Evolutionary conservation across 2,329 filamentous ascomycete species (phyloP), one percentile per base, ranked within the genome.

Genomic region (Trichoderma sp.): DNA sequence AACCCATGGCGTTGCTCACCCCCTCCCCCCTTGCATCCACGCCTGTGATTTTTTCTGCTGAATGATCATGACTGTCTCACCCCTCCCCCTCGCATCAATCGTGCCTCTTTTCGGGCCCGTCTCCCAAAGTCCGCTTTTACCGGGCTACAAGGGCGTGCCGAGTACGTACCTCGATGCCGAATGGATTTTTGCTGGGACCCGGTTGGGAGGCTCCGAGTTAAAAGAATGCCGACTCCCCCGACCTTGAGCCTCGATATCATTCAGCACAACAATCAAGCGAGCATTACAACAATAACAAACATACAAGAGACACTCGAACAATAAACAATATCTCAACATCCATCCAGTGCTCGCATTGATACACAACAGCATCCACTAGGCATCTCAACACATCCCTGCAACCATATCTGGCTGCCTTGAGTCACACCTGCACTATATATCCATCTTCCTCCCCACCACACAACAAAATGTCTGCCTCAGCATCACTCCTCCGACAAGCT

Each of bases 401-500:
- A 76, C 35, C 33, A 41, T n/a, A 56, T 67, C 41, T 75, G 77
- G 74, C 78, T 75, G 79, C 78, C 79, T 78, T 81, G 80, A 81
- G 74, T 81, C 78, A 81, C 76, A 76, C 69, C 21, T 29, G 14
- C 41, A 73, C 29, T 65, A 64, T 73, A 73, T 73, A 65, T 64
- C 33, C 29, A 65, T 64, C 69, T 53, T 33, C 27, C 59, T 73
- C 41, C 31, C 12, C 60, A 64, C 21, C 69, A 64, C 38, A 73
- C 50, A 75, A 77, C 79, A 82, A 74, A 66, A 84, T 84, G 82
- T 81, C 82, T 75, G 78, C 82, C 71, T 77, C 80, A 75, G 77
- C 79, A 78, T 79, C 82, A 77, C 81, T 83, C 73, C 79, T 80
- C 77, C 81, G 81, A 65, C 73, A 79, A 75, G 79, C 87, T 68